A percentile compares a stretch with the other conserved stretches of the same genome.
These are phyloP conservation scores for Auriscalpium orientale DNA, from an alignment of 768 basidiomycete species.

Conservation along the genomic window DNA sequence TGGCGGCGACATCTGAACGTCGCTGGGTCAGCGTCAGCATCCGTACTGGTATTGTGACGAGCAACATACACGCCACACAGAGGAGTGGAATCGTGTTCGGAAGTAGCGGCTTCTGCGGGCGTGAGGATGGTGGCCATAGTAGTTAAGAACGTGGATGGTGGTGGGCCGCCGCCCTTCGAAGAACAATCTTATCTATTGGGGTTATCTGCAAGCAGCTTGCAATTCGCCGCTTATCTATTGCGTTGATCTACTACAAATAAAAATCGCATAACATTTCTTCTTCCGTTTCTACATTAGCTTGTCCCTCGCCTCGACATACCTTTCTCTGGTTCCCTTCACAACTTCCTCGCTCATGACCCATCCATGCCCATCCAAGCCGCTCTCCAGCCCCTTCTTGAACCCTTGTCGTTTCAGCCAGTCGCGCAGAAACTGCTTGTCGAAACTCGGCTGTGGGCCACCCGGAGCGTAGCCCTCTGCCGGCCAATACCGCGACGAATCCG, in stretches of 20 bases:
- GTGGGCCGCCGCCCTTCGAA: no score
- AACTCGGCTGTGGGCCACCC: slow-evolving; percentile 78
- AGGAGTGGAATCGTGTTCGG: background rate
- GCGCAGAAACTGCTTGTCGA: slow-evolving; percentile 94
- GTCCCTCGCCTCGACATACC: slow-evolving; percentile 74
- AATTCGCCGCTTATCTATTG: no score
- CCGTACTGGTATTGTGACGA: background rate
- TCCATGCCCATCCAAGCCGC: slow-evolving; percentile 61
- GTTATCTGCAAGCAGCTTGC: no score
- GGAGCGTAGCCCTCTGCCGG: slow-evolving; percentile 63
- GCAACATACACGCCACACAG: slow-evolving; percentile 1
- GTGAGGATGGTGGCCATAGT: background rate
- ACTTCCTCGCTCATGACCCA: slow-evolving; percentile 75
- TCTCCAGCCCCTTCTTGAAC: slow-evolving; percentile 74
- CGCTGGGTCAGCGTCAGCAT: background rate
- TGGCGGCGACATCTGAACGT: slow-evolving; percentile 60
- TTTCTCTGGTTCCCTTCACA: slow-evolving; percentile 64
- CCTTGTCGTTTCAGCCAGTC: slow-evolving; percentile 78
- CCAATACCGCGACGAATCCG: slow-evolving; percentile 98
- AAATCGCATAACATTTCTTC: no score
- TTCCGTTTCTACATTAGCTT: slow-evolving; percentile 34
- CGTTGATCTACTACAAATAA: no score
- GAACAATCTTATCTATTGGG: no score
- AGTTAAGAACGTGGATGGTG: background rate
- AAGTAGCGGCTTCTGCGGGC: background rate